Evolutionary conservation across 2,329 filamentous ascomycete genomes (phyloP), one percentile per base, ranked within the genome.

Genomic region (Aspergillus clavatus): DNA sequence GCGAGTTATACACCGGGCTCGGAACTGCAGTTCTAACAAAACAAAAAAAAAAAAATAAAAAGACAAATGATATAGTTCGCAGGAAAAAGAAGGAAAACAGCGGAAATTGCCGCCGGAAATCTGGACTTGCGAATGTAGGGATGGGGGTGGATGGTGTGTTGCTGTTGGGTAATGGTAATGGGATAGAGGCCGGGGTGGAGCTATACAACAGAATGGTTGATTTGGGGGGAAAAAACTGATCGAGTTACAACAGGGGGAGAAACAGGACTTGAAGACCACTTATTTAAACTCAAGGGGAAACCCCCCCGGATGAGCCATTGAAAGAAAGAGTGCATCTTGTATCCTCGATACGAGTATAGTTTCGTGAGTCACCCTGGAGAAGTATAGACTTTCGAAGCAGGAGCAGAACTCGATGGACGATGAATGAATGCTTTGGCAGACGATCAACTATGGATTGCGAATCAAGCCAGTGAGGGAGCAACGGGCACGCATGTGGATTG

Each of bases 91-190:
- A 16, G 26, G 40, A 35, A 35, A 35, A 11, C 31, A 18, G 19
- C 31, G 31, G 31, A 35, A 35, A 35, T 35, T 21, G 1, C 16
- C 31, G 31, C 27, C 28, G 16, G 40, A 48, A 24, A 7, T n/a
- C 22, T 28, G 36, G 38, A 28, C n/a, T n/a, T n/a, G n/a, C 38
- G 47, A 47, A 50, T 48, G 42, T 37, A 46, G 42, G 47, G 47
- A 51, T 51, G 48, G 47, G 43, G 38, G n/a, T n/a, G 44, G 43
- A 48, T 43, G 39, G 48, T 11, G 16, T 12, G 11, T 51, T 51
- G 40, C 39, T 7, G 45, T 53, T 53, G 48, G 31, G 50, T 53
- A 53, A 53, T 53, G 26, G 45, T 24, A 24, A 24, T 24, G 8
- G 23, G 8, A 45, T 50, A 50, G 23, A 28, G 18, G 29, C 14